Evolutionary conservation across 495 filamentous ascomycete species (phyloP).

Genomic region (Penicillium antarcticum): DNA sequence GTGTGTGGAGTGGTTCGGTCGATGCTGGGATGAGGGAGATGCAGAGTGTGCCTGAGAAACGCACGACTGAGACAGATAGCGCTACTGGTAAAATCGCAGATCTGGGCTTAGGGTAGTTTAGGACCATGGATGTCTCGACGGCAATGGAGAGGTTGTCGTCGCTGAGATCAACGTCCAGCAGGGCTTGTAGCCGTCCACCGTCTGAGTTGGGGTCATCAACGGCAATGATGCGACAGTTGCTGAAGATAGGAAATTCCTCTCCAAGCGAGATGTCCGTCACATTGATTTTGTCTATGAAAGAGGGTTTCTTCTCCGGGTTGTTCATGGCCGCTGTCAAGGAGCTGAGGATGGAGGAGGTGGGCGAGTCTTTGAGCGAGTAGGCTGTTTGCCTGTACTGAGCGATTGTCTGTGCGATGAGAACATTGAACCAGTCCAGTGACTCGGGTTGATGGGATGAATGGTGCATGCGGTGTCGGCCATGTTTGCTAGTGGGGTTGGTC

Average conservation of each 20-base stretch:
- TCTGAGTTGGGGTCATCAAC: constrained; percentile 48
- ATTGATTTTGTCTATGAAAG: constrained; percentile 87
- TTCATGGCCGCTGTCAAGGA: constrained; percentile 88
- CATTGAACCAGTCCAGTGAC: constrained; percentile 99
- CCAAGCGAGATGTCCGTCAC: constrained; percentile 91
- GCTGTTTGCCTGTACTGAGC: constrained; percentile 93
- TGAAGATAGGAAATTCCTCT: constrained; percentile 98
- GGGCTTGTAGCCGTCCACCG: constrained; percentile 74
- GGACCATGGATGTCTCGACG: constrained; percentile 85
- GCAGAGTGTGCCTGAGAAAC: constrained; percentile 91
- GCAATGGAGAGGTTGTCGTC: constrained; percentile 89
- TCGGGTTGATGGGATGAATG: constrained; percentile 90
- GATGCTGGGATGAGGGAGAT: constrained; percentile 80
- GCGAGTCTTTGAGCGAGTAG: constrained; percentile 68
- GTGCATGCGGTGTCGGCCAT: constrained; percentile 45
- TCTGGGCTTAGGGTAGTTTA: constrained; percentile 88
- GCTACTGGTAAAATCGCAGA: constrained; percentile 93
- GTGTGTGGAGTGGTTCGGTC: constrained; percentile 39
- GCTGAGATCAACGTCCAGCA: constrained; percentile 95
- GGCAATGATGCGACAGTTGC: constrained; percentile 90
- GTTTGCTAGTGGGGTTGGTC: constrained; percentile 38
- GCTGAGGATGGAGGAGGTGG: constrained; percentile 75
- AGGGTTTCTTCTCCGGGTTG: constrained; percentile 71
- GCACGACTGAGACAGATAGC: constrained; percentile 81
- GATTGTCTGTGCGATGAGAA: constrained; percentile 93